Conservation (phyloP, 768 basidiomycete species). For the Hypholoma fasciculare region DNA sequence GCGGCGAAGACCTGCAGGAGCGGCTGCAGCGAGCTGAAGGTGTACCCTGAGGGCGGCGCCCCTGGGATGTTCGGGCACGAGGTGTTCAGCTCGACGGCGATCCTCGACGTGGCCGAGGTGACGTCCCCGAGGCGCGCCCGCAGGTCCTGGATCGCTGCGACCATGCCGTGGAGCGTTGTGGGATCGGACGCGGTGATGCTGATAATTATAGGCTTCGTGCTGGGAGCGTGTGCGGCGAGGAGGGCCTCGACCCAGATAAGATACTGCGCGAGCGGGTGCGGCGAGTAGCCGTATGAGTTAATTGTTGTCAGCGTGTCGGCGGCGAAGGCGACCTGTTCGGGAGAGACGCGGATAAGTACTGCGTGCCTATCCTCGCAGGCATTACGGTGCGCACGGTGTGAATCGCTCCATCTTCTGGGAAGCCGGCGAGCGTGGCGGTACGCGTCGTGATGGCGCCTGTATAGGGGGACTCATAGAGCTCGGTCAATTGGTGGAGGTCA, state of each 20-base stretch:
- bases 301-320: slow-evolving; percentile 54
- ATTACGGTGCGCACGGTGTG: slow-evolving; percentile 52
- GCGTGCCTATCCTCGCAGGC: slow-evolving; percentile 2
- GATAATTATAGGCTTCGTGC: slow-evolving; percentile 65
- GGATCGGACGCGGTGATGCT: slow-evolving; percentile 71
- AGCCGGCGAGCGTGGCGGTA: slow-evolving; percentile 72
- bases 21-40: slow-evolving; percentile 47
- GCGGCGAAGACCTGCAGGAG: slow-evolving; percentile 57
- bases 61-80: slow-evolving; percentile 80
- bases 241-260: slow-evolving; percentile 63
- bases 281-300: slow-evolving; percentile 90
- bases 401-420: slow-evolving; percentile 53
- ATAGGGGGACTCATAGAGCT: slow-evolving; percentile 61
- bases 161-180: slow-evolving; percentile 50
- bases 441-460: slow-evolving; percentile 85
- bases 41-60: slow-evolving; percentile 67
- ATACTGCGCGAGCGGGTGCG: slow-evolving; percentile 68
- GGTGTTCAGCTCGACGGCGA: slow-evolving; percentile 82
- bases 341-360: slow-evolving; percentile 1
- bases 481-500: slow-evolving; percentile 58
- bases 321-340: slow-evolving; percentile 59
- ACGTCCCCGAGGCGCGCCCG: slow-evolving; percentile 39
- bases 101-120: slow-evolving; percentile 26
- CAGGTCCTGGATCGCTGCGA: slow-evolving; percentile 59
- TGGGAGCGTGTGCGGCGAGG: slow-evolving; percentile 30